A percentile compares a stretch with the other conserved stretches of the same genome.
These are phyloP conservation scores for Zoysia japonica DNA, from an alignment of 176 grass and related monocot genomes.

Conservation along the genomic window DNA sequence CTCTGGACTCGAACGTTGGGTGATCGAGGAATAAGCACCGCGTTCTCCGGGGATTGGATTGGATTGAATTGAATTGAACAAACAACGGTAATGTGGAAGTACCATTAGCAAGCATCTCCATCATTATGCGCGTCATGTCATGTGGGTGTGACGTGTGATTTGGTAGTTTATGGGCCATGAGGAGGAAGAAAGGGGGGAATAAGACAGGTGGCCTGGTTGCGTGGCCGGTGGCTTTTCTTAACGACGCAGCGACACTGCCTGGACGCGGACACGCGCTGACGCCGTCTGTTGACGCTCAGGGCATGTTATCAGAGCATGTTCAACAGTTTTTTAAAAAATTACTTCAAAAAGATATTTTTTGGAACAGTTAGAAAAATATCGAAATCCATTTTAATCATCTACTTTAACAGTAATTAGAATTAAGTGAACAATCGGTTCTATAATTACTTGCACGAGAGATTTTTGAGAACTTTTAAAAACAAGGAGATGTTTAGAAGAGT, in stretches of 20 bases:
- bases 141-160: neutral
- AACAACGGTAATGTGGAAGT: neutral
- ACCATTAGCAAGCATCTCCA: neutral
- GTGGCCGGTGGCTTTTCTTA: neutral
- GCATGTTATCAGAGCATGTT: neutral
- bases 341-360: no score
- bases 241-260: neutral
- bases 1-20: neutral
- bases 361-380: no score
- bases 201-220: neutral
- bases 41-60: neutral
- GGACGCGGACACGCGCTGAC: neutral
- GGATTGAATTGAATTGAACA: neutral
- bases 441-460: no score
- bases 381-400: no score
- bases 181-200: no score
- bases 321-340: neutral
- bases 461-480: no score
- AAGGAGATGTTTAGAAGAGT: no score
- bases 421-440: no score
- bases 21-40: neutral
- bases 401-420: no score
- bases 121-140: constrained; percentile 18
- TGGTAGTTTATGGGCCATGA: neutral
- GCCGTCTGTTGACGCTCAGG: no score